Conservation (phyloP, 495 filamentous ascomycete species). For the Penicillium canescens region DNA sequence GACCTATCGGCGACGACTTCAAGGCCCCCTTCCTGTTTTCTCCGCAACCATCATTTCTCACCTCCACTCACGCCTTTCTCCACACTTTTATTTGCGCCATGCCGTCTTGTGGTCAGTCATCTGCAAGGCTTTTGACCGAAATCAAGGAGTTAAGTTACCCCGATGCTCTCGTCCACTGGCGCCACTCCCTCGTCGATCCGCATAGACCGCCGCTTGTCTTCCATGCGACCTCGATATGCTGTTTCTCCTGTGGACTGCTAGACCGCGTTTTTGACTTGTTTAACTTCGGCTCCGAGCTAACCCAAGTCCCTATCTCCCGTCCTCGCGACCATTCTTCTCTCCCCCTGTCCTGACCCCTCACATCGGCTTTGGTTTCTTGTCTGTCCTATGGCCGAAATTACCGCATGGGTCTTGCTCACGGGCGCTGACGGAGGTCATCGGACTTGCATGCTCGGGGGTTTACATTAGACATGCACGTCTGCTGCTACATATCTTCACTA, state of each 20-base stretch:
- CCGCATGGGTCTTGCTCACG: constrained; percentile 13
- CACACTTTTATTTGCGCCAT: constrained; percentile 32
- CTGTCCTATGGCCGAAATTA: constrained; percentile 18
- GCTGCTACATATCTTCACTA: constrained; percentile 15
- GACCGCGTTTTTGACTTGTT: constrained; percentile 12
- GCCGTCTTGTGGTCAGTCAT: constrained; percentile 18
- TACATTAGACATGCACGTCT: constrained; percentile 20
- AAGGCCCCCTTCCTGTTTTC: background rate
- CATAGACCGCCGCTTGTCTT: constrained; percentile 33
- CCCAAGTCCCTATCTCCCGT: constrained; percentile 1
- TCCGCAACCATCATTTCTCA: background rate
- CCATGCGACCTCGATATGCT: constrained; percentile 16
- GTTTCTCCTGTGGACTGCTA: constrained; percentile 1
- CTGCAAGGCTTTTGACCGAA: constrained; percentile 11
- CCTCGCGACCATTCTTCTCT: background rate
- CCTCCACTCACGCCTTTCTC: constrained; percentile 13
- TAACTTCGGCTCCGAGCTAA: background rate
- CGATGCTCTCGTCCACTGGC: constrained; percentile 1
- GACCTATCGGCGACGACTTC: constrained; percentile 4
- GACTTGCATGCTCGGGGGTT: constrained; percentile 18
- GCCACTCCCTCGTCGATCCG: constrained; percentile 20
- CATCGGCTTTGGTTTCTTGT: constrained; percentile 5
- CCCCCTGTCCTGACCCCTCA: constrained; percentile 12
- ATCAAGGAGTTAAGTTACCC: constrained; percentile 5
- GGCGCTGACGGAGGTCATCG: constrained; percentile 24